Evolutionary conservation across 768 basidiomycete genomes (phyloP).

Genomic region (Mycena rosella): DNA sequence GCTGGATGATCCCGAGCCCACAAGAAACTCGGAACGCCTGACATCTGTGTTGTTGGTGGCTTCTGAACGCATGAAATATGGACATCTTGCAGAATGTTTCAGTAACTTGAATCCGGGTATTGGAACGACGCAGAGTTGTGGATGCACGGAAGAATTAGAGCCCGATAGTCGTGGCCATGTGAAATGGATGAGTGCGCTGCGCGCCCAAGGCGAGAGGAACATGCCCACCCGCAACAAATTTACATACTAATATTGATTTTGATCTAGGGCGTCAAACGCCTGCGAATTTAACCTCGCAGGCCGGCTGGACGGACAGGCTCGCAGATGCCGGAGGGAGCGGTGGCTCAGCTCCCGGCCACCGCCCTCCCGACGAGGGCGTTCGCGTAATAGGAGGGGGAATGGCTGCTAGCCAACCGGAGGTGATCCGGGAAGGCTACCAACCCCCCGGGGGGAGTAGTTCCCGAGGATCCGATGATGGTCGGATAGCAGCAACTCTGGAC

Average conservation of each 20-base stretch:
- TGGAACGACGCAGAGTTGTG: neutral
- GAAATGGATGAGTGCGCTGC: neutral
- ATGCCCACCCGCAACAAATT: too few species aligned
- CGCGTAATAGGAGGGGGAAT: neutral
- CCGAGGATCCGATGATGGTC: slow-evolving; percentile 3
- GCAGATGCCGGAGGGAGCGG: neutral
- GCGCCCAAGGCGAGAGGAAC: neutral
- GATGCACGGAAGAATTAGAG: neutral
- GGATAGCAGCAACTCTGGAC: too few species aligned
- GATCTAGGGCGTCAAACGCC: too few species aligned
- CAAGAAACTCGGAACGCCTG: slow-evolving; percentile 28
- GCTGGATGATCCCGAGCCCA: slow-evolving; percentile 5
- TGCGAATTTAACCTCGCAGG: too few species aligned
- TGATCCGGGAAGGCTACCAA: slow-evolving; percentile 5
- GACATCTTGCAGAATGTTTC: neutral
- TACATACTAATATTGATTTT: too few species aligned
- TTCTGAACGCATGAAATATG: slow-evolving; percentile 24
- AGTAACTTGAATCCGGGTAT: neutral
- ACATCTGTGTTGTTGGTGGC: slow-evolving; percentile 27
- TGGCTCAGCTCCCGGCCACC: slow-evolving; percentile 4
- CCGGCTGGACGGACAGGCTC: too few species aligned
- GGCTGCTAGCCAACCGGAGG: slow-evolving; percentile 9
- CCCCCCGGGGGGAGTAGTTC: neutral
- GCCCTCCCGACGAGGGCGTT: neutral
- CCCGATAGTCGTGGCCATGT: neutral